Evolutionary conservation across 352 stramenopile species (phyloP).

Genomic region (Thraustotheca clavata): DNA sequence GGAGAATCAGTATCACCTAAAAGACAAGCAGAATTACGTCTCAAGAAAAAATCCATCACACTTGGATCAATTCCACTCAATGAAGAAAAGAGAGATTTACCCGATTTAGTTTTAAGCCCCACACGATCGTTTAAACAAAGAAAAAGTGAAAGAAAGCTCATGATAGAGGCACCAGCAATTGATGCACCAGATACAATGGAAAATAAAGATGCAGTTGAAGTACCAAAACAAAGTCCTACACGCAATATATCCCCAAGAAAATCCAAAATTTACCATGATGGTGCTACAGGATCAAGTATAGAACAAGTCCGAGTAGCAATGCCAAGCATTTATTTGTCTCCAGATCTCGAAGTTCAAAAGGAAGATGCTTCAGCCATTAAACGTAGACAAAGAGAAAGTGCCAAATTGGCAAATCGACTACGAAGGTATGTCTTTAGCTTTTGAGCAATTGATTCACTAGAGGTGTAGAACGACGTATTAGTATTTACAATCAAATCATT

Average conservation of each 20-base stretch:
- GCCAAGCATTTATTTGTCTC: slow-evolving; percentile 50
- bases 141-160: not conserved
- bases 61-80: not conserved
- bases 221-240: not conserved
- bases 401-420: slow-evolving; percentile 33
- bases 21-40: not conserved
- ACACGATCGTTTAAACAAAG: not conserved
- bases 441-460: no score
- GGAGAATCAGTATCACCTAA: slow-evolving; percentile 6
- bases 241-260: not conserved
- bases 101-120: not conserved
- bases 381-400: slow-evolving; percentile 34
- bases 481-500: slow-evolving; percentile 19
- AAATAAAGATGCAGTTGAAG: not conserved
- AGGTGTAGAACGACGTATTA: not conserved
- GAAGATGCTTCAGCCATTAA: slow-evolving; percentile 26
- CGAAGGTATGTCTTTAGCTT: no score
- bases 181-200: not conserved
- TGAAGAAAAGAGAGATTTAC: not conserved
- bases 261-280: not conserved
- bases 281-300: not conserved
- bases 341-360: slow-evolving; percentile 33
- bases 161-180: not conserved
- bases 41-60: slow-evolving; percentile 14
- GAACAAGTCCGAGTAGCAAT: slow-evolving; percentile 41